A percentile compares a stretch with the other conserved stretches of the same genome.
phyloP scores from a whole-genome alignment of 2,329 filamentous ascomycete genomes.

The Phyllosticta capitalensis region DNA sequence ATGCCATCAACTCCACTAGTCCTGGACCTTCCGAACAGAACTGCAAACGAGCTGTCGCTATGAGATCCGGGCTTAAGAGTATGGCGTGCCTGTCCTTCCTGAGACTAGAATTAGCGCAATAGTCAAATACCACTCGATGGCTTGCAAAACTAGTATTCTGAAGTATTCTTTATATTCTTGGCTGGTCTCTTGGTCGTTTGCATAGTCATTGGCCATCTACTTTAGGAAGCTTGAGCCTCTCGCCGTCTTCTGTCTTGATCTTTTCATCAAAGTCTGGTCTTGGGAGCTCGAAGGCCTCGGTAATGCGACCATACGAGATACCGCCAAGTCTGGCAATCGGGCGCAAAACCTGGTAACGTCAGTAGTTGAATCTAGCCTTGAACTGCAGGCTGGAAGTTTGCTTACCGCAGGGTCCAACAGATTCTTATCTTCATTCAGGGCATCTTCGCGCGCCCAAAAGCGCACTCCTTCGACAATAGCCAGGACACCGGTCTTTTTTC shows the following conservation, averaged over 20 bases:
- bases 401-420: slow-evolving; percentile 61
- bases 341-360: slow-evolving; percentile 48
- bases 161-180: not conserved
- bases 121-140: not conserved
- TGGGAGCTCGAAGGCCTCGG: slow-evolving; percentile 62
- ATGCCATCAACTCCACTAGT: not conserved
- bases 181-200: not conserved
- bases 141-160: not conserved
- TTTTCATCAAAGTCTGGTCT: slow-evolving; percentile 42
- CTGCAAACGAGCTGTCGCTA: not conserved
- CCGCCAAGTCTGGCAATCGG: slow-evolving; percentile 75
- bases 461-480: slow-evolving; percentile 72
- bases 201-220: slow-evolving; percentile 11
- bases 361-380: not conserved
- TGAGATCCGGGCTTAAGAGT: not conserved
- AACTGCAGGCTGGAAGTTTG: slow-evolving; percentile 11
- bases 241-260: slow-evolving; percentile 43
- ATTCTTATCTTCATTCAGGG: slow-evolving; percentile 66
- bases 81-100: not conserved
- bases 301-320: slow-evolving; percentile 68
- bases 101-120: not conserved
- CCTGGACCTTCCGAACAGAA: not conserved
- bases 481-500: slow-evolving; percentile 65
- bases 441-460: slow-evolving; percentile 87
- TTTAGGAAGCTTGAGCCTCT: slow-evolving; percentile 45